These are phyloP conservation scores for Colletotrichum incanum DNA, from an alignment of 2,329 filamentous ascomycete genomes.

Conservation along the genomic window DNA sequence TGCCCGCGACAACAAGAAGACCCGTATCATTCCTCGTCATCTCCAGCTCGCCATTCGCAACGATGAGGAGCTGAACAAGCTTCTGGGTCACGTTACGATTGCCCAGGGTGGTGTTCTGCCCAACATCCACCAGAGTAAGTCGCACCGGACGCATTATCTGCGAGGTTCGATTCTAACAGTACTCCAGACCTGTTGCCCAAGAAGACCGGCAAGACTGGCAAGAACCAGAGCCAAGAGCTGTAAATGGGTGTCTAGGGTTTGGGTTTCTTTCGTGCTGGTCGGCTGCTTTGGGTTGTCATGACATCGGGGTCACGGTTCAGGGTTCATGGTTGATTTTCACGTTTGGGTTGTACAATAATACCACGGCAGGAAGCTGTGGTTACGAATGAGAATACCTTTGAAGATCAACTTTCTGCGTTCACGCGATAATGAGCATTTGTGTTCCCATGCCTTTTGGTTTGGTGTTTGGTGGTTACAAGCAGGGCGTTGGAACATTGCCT, in stretches of 20 bases:
- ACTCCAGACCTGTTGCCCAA: slow-evolving; percentile 92
- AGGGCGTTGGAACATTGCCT: too few species aligned
- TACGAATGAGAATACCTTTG: slow-evolving; percentile 73
- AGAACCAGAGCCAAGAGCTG: slow-evolving; percentile 94
- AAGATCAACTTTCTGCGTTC: slow-evolving; percentile 52
- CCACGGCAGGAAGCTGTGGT: slow-evolving; percentile 71
- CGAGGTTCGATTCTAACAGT: slow-evolving; percentile 54
- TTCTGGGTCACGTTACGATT: slow-evolving; percentile 95
- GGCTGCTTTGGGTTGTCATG: slow-evolving; percentile 82
- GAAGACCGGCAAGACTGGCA: slow-evolving; percentile 97
- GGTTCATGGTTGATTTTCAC: slow-evolving; percentile 75
- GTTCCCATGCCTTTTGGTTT: too few species aligned
- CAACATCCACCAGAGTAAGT: slow-evolving; percentile 97
- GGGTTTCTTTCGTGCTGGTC: slow-evolving; percentile 72
- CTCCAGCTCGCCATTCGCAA: slow-evolving; percentile 99
- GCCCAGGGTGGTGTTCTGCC: slow-evolving; percentile 97
- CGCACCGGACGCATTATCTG: not conserved
- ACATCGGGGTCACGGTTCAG: slow-evolving; percentile 86
- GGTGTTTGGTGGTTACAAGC: too few species aligned
- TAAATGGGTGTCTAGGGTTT: slow-evolving; percentile 71
- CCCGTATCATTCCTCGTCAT: slow-evolving; percentile 99
- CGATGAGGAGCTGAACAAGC: slow-evolving; percentile 99
- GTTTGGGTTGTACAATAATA: slow-evolving; percentile 82
- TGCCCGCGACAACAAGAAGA: slow-evolving; percentile 99
- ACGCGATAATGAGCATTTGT: not conserved